Conservation (phyloP, 2,329 filamentous ascomycete species). For the Microthyrium microscopicum region DNA sequence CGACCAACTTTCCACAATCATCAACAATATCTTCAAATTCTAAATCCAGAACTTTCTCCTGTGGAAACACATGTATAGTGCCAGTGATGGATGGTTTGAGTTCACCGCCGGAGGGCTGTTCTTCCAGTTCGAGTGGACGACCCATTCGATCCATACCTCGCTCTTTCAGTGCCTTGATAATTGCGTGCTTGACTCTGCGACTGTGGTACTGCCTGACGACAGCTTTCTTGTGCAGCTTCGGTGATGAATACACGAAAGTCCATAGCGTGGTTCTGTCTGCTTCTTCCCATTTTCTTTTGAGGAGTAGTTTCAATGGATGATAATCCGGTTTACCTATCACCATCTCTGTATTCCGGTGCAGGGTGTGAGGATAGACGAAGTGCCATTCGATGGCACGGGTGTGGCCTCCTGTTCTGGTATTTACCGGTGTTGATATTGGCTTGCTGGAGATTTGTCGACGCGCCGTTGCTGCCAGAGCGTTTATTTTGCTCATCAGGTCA, state of each 20-base stretch:
- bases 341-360: not conserved
- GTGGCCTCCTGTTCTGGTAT: not conserved
- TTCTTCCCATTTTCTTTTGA: not conserved
- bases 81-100: no score
- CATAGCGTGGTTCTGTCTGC: not conserved
- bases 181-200: conserved; percentile 3
- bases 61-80: no score
- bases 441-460: not conserved
- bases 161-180: not conserved
- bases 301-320: not conserved
- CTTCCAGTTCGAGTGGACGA: no score
- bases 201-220: conserved; percentile 1
- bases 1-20: no score
- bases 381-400: not conserved
- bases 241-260: not conserved
- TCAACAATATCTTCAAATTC: no score
- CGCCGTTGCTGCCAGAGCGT: not conserved
- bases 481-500: no score
- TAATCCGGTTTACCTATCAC: not conserved
- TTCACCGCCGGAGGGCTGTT: no score
- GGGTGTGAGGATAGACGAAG: not conserved
- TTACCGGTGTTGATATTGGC: not conserved
- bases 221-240: not conserved
- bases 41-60: no score
- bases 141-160: not conserved